Conservation (phyloP, 495 filamentous ascomycete genomes). For the Aspergillus indologenus region DNA sequence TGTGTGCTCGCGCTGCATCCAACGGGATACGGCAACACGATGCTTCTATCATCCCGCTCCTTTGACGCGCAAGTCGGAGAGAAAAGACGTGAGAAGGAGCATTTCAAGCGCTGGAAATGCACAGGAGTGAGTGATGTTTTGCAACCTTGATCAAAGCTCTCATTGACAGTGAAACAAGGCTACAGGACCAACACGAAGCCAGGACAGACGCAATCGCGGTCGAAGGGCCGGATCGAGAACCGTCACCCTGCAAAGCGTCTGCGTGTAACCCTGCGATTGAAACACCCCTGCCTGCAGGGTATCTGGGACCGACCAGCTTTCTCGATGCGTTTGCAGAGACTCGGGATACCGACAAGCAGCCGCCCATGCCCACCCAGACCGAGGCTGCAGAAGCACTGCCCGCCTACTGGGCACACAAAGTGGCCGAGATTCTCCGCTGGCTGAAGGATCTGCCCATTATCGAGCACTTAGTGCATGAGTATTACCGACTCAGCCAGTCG, state of each 20-base stretch:
- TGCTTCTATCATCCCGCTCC: slow-evolving; percentile 44
- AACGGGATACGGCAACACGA: slow-evolving; percentile 22
- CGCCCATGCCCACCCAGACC: background rate
- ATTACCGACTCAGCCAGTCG: slow-evolving; percentile 25
- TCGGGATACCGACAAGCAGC: slow-evolving; percentile 12
- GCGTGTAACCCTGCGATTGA: slow-evolving; percentile 3
- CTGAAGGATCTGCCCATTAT: slow-evolving; percentile 23
- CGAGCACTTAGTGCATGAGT: slow-evolving; percentile 25
- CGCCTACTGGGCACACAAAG: slow-evolving; percentile 27
- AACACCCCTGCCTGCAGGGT: slow-evolving; percentile 24
- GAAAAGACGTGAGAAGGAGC: background rate
- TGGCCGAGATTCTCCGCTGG: slow-evolving; percentile 17
- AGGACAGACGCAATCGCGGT: slow-evolving; percentile 3
- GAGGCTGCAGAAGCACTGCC: slow-evolving; percentile 20
- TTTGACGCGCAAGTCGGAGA: slow-evolving; percentile 21
- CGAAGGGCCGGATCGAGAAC: slow-evolving; percentile 9
- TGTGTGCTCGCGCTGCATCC: slow-evolving; percentile 27
- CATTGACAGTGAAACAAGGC: background rate
- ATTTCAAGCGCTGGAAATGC: background rate
- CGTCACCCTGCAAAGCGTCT: slow-evolving; percentile 1
- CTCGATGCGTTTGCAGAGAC: slow-evolving; percentile 24
- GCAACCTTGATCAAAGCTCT: background rate
- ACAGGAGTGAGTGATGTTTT: background rate
- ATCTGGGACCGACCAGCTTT: slow-evolving; percentile 35
- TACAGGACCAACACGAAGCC: background rate